Percentiles rank a stretch among this genome's conserved stretches.
Evolutionary conservation across 202 grass and related monocot genomes (phyloP).

Genomic region (Digitaria exilis): DNA sequence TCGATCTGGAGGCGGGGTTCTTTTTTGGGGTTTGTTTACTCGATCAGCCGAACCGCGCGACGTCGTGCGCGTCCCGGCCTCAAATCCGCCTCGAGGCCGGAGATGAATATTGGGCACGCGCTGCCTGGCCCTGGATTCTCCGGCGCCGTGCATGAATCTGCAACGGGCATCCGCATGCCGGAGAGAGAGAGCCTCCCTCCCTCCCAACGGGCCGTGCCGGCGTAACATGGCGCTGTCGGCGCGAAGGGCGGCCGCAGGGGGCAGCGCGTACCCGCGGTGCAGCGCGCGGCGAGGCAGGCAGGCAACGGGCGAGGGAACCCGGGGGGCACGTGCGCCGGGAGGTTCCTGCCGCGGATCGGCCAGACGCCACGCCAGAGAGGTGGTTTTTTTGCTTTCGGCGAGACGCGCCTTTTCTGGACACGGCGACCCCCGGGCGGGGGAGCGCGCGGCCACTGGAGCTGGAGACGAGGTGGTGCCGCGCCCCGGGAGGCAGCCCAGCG

Average conservation of each 20-base stretch:
- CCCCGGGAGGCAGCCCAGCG: constrained; percentile 27
- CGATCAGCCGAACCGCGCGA: not conserved
- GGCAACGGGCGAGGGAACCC: not conserved
- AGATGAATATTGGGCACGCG: not conserved
- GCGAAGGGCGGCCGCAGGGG: not conserved
- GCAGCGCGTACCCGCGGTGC: not conserved
- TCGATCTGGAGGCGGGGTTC: not conserved
- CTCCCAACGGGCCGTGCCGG: not conserved
- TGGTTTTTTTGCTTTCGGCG: not conserved
- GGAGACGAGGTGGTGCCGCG: constrained; percentile 3
- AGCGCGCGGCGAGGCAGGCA: not conserved
- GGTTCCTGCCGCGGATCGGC: not conserved
- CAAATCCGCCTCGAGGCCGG: not conserved
- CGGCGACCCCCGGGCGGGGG: not conserved
- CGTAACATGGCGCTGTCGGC: constrained; percentile 34
- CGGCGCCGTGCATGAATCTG: not conserved
- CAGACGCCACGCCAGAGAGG: not conserved
- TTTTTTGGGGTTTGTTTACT: not conserved
- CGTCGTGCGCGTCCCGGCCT: not conserved
- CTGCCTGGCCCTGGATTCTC: not conserved
- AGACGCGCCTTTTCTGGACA: constrained; percentile 27
- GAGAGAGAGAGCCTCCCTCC: not conserved
- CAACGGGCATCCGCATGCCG: no score
- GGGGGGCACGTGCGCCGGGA: constrained; percentile 1
- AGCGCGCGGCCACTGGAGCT: not conserved